Evolutionary conservation across 2,329 filamentous ascomycete genomes (phyloP).

Genomic region (Ophiostoma perfectum): DNA sequence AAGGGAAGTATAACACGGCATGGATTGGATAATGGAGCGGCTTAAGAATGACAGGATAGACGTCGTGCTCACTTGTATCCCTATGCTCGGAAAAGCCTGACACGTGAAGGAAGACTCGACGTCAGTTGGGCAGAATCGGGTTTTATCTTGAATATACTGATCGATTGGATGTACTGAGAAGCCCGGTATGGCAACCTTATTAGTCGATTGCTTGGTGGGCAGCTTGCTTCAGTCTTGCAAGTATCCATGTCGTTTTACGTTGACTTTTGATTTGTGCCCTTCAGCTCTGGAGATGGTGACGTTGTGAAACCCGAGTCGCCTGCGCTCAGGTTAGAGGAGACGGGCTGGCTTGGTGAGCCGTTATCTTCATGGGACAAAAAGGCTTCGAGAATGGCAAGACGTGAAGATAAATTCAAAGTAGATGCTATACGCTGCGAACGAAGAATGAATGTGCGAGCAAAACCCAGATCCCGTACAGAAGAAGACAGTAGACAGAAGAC

Average conservation of each 20-base stretch:
- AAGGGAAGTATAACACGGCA: not conserved
- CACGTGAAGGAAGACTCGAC: conserved; percentile 22
- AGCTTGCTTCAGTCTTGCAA: not conserved
- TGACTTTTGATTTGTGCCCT: not conserved
- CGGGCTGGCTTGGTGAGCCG: no score
- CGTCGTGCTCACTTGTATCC: not conserved
- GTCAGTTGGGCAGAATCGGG: conserved; percentile 14
- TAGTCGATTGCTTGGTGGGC: not conserved
- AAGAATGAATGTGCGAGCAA: no score
- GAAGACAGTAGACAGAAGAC: no score
- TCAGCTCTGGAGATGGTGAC: not conserved
- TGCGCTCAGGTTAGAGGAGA: not conserved
- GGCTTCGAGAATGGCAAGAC: no score
- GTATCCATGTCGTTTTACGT: not conserved
- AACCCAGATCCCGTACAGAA: no score
- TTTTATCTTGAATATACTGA: not conserved
- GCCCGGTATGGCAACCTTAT: no score
- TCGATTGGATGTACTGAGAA: no score
- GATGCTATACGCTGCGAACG: no score
- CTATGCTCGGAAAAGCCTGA: not conserved
- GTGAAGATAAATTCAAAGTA: no score
- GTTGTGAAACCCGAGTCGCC: not conserved
- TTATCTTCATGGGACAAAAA: not conserved
- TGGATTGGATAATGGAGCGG: not conserved
- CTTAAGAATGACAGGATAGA: not conserved